Evolutionary conservation across 208 protist genomes (phyloP).

Genomic region (Angomonas deanei): DNA sequence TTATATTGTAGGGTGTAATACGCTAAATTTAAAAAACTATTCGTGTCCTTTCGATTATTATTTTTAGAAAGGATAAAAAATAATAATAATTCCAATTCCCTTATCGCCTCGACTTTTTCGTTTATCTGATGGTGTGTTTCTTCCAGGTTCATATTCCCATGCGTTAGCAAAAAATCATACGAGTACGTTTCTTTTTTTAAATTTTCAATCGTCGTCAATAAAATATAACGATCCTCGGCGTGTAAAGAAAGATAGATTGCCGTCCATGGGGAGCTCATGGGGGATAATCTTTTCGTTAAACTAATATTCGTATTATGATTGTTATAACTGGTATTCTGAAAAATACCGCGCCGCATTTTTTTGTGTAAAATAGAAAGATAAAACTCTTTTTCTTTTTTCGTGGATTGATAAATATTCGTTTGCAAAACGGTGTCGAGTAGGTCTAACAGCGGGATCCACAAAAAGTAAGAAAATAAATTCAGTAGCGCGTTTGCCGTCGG

Average conservation of each 20-base stretch:
- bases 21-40: neutral
- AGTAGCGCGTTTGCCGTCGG: neutral
- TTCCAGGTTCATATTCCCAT: too few relatives aligned
- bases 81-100: neutral
- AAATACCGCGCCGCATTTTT: neutral
- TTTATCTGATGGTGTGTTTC: neutral
- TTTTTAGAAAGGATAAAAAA: neutral
- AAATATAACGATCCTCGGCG: neutral
- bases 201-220: neutral
- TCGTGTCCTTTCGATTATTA: constrained; percentile 1
- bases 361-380: neutral
- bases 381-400: neutral
- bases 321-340: neutral
- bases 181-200: neutral
- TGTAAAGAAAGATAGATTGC: neutral
- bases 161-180: neutral
- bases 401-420: constrained; percentile 3
- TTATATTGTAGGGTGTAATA: too few relatives aligned
- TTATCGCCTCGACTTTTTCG: neutral
- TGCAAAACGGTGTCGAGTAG: neutral
- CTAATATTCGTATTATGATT: constrained; percentile 1
- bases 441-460: neutral
- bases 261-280: neutral
- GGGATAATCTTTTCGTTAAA: neutral
- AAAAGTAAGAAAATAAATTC: neutral